Evolutionary conservation across 345 rosid species (phyloP), one percentile per base, ranked within the genome.

Genomic region (Syzygium aqueum): DNA sequence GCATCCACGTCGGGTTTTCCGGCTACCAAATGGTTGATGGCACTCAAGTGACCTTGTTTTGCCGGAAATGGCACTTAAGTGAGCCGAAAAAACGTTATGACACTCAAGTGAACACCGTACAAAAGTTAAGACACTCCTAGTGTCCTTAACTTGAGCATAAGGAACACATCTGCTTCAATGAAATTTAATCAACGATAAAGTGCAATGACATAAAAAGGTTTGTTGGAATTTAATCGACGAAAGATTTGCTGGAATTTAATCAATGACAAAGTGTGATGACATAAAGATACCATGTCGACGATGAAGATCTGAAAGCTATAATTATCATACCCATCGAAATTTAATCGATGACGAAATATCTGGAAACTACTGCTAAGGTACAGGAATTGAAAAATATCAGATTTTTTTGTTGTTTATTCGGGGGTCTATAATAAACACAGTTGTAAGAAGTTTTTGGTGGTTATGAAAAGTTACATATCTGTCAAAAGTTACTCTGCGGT

Each of bases 161-260:
- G 77, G 37, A 65, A 28, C 5, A 28, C 2, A 28, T 15, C 14
- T 65, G 77, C 77, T 61, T 61, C 73, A 61, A 61, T 9, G 9
- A 7, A 61, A 61, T 61, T n/a, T n/a, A 61, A 61, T 61, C 3
- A n/a, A 61, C 33, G 3, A 61, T 57, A 11, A 57, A 57, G 63
- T 57, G 6, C 14, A 1, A 57, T 57, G 14, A 23, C 63, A 9
- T 57, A 57, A 23, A 57, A 10, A 0, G 0, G 0, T 65, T 65
- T 65, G 33, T 11, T 0, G 1, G 5, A 65, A 17, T 65, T 65
- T 65, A 8, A 65, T 28, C 0, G 22, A 28, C 77, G 8, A 65
- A 43, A 0, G 0, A 0, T 65, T 65, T 65, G 33, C 11, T 0
- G 1, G 5, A 65, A 17, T 65, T 65, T 65, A 8, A 65, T 15